Evolutionary conservation across 495 filamentous ascomycete species (phyloP).

Genomic region (Aspergillus egyptiacus): DNA sequence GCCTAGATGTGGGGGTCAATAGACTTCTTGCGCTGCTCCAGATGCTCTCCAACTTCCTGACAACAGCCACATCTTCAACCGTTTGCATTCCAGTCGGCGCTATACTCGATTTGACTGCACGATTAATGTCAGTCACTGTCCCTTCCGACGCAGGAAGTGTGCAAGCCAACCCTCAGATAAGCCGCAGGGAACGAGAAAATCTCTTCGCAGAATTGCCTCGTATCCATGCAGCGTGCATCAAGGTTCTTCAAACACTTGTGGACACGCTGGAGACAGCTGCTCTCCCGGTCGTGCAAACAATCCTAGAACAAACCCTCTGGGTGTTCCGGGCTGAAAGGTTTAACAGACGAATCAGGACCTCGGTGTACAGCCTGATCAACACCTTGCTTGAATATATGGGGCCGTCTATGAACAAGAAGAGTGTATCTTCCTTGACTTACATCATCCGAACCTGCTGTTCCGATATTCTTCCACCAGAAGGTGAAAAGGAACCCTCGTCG

Average conservation of each 20-base stretch:
- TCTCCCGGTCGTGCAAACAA: conserved; percentile 48
- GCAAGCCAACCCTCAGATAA: conserved; percentile 59
- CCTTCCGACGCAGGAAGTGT: conserved; percentile 41
- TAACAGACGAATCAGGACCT: conserved; percentile 50
- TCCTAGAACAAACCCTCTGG: conserved; percentile 63
- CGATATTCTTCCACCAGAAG: conserved; percentile 51
- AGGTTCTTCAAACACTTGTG: conserved; percentile 48
- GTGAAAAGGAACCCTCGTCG: conserved; percentile 24
- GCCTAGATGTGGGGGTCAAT: conserved; percentile 63
- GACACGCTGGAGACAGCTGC: conserved; percentile 48
- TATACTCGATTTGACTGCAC: conserved; percentile 57
- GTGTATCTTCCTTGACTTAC: conserved; percentile 49
- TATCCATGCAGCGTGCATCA: conserved; percentile 63
- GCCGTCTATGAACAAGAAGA: conserved; percentile 55
- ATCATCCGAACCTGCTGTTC: conserved; percentile 57
- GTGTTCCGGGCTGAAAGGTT: conserved; percentile 58
- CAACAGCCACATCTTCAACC: conserved; percentile 50
- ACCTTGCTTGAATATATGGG: conserved; percentile 56
- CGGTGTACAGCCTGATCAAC: conserved; percentile 52
- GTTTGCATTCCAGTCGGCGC: conserved; percentile 59
- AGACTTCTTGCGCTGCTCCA: conserved; percentile 56
- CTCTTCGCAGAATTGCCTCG: conserved; percentile 65
- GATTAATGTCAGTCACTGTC: conserved; percentile 61
- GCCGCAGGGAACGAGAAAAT: conserved; percentile 69
- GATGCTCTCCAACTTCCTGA: conserved; percentile 51